Percentiles rank a stretch among this genome's conserved stretches.
Evolutionary conservation across 768 basidiomycete species (phyloP).

Genomic region (Amanita inopinata): DNA sequence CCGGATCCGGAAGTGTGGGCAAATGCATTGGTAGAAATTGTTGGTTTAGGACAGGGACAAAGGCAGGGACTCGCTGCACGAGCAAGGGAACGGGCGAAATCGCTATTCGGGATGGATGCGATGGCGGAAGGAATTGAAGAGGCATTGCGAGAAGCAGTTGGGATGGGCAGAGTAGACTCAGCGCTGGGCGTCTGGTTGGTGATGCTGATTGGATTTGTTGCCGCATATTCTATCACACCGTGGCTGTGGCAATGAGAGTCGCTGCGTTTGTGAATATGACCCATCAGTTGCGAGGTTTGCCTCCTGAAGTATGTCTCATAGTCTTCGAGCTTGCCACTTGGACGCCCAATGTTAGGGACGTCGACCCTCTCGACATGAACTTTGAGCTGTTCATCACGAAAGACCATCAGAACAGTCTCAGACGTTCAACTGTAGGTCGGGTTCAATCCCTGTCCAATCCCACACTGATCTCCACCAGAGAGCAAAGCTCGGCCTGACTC

Average conservation of each 20-base stretch:
- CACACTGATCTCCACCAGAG: slow-evolving; percentile 11
- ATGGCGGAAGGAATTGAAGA: slow-evolving; percentile 56
- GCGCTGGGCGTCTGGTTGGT: slow-evolving; percentile 15
- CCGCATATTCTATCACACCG: not conserved
- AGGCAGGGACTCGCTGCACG: slow-evolving; percentile 39
- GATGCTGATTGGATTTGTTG: slow-evolving; percentile 12
- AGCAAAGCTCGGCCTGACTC: slow-evolving; percentile 17
- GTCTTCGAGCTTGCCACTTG: slow-evolving; percentile 5
- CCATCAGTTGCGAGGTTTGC: not conserved
- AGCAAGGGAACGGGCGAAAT: slow-evolving; percentile 51
- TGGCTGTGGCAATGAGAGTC: too few species aligned
- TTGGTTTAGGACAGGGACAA: slow-evolving; percentile 30
- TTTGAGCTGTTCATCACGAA: slow-evolving; percentile 7
- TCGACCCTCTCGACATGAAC: slow-evolving; percentile 7
- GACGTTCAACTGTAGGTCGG: slow-evolving; percentile 2
- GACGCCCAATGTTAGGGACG: not conserved
- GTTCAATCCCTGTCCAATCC: not conserved
- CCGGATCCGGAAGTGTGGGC: slow-evolving; percentile 67
- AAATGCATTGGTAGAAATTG: slow-evolving; percentile 50
- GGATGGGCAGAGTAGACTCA: slow-evolving; percentile 35
- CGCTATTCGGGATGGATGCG: slow-evolving; percentile 66
- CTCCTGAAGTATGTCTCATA: slow-evolving; percentile 5
- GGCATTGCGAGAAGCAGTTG: slow-evolving; percentile 43
- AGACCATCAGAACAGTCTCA: not conserved
- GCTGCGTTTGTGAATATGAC: not conserved